Base-by-base conservation (phyloP, 192 early-diverging fungal genomes). In the Irineochytrium annulatum region DNA sequence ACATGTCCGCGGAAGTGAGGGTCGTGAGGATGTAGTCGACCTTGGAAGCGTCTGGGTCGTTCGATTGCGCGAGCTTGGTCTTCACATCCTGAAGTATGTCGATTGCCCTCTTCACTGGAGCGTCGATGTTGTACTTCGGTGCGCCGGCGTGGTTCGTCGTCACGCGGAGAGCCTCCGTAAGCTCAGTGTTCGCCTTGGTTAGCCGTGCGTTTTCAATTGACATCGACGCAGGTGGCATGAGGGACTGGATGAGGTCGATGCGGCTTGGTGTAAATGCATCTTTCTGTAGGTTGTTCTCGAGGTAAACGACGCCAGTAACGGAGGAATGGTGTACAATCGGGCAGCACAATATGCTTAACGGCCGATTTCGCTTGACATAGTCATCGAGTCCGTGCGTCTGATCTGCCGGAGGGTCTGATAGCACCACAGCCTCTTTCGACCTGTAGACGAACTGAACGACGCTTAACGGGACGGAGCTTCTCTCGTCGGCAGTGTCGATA, bases 131-230 rank as follows among this genome's bases (percentile, higher is more conserved):
- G 59, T 78, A 78, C 52, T 71, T 62, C 17, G 79, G 79, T 2
- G 33, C 74, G 45, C 63, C 67, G 32, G 41, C 30, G 1, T 59
- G 35, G 16, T 57, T 55, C 20, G 51, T 61, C 24, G 71, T 69
- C 20, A 68, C 69, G 22, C 67, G 46, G 2, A 80, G 43, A 0
- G 75, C 75, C 16, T 69, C 60, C 16, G 73, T 70, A 14, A 80
- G 55, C 53, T 77, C 78, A 13, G 49, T 62, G 65, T 80, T 80
- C 8, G 66, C 71, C 37, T 75, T 74, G 26, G 52, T 57, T 24
- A 80, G 52, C 34, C 71, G 70, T 8, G 78, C 78, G 46, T 80
- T 80, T 31, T 74, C 76, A 48, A 80, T 80, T 2, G 76, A 72
- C 49, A 80, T 62, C 11, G 75, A 74, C 20, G 72, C 75, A 3